Evolutionary conservation across 2,329 filamentous ascomycete species (phyloP).

Genomic region (Colletotrichum gigasporum): DNA sequence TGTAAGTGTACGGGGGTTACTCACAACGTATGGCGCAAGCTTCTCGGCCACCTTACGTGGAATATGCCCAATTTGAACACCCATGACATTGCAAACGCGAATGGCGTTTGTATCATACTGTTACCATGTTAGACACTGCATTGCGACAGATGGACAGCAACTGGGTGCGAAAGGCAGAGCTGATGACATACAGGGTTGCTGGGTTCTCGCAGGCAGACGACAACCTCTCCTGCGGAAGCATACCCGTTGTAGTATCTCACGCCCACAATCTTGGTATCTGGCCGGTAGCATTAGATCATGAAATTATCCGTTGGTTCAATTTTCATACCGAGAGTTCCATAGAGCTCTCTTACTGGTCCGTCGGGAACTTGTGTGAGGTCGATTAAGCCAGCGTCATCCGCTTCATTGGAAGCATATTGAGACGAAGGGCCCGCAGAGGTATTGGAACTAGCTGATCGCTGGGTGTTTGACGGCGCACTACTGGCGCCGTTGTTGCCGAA

Average conservation of each 20-base stretch:
- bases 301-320: not conserved
- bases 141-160: no score
- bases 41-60: constrained; percentile 74
- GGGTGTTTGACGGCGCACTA: constrained; percentile 25
- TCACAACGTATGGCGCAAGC: constrained; percentile 76
- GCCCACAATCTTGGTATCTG: constrained; percentile 60
- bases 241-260: constrained; percentile 70
- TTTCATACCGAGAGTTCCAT: constrained; percentile 54
- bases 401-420: constrained; percentile 29
- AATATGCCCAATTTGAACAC: constrained; percentile 81
- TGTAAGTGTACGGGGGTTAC: constrained; percentile 28
- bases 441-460: not conserved
- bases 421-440: constrained; percentile 23
- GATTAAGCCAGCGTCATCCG: constrained; percentile 49
- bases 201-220: constrained; percentile 72
- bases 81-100: constrained; percentile 79
- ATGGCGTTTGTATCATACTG: constrained; percentile 80
- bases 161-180: no score
- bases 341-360: constrained; percentile 53
- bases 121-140: constrained; percentile 1
- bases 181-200: constrained; percentile 59
- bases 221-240: constrained; percentile 70
- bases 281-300: no score
- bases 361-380: constrained; percentile 57
- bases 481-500: constrained; percentile 29